Base-by-base conservation (phyloP, 306 rosid genomes). In the Vigna radiata region DNA sequence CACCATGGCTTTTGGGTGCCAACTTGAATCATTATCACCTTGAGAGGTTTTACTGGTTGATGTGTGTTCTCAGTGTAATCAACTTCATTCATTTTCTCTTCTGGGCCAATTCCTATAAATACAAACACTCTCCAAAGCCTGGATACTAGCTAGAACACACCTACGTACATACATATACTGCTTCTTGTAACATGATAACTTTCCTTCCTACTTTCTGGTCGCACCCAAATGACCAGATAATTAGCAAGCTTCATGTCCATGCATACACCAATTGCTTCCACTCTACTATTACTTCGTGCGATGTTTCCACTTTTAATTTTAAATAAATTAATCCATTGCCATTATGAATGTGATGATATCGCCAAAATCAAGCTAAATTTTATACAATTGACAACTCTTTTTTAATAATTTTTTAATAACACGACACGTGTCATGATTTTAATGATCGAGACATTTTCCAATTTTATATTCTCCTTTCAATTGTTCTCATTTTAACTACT, bases 21-120 rank as follows among this genome's bases (percentile, higher is more conserved):
- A 89, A 86, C 82, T 83, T 91, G 86, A 91, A 89, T 63, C 82
- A 77, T 18, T 87, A 88, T 77, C 94, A 88, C 74, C 91, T 91
- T 17, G 97, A 91, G 82, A 83, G 91, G 83, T 91, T 91, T 81
- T 91, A 91, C 80, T 88, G 93, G 97, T 71, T 89, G 72, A 86
- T 91, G 90, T 89, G 92, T 84, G 82, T 54, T 6, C 83, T 91
- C 37, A 89, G 95, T 77, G 91, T 83, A 60, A 25, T 91, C 53
- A 91, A 89, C 49, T 91, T 85, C 47, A 4, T 90, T 71, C 89
- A 82, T 23, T 89, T 73, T 77, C 83, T 89, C 76, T 70, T 88
- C 79, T 91, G 93, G 95, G 88, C 91, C n/a, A 78, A 55, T 81
- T 81, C 86, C 55, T 88, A 86, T 75, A 73, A 85, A 19, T 91